These are phyloP conservation scores for Rhizophagus clarus DNA, from an alignment of 192 early-diverging fungal genomes.

Conservation along the genomic window DNA sequence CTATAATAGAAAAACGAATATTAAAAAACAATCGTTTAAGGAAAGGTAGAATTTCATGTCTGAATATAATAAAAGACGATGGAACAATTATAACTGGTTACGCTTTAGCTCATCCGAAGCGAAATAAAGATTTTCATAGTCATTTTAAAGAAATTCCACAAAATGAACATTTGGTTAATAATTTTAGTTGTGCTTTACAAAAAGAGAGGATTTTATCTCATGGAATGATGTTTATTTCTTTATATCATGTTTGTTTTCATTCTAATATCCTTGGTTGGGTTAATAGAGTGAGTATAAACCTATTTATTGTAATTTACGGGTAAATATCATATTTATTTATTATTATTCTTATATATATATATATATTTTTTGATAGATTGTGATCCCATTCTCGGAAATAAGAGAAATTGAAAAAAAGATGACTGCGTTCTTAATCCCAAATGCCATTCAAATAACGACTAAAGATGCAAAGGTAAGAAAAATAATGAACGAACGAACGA, in stretches of 20 bases:
- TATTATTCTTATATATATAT: no score
- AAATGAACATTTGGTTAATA: conserved; percentile 46
- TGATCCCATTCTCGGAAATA: conserved; percentile 78
- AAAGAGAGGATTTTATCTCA: conserved; percentile 74
- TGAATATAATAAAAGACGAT: background rate
- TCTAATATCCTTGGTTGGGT: conserved; percentile 92
- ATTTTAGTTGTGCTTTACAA: conserved; percentile 85
- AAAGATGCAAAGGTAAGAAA: conserved; percentile 59
- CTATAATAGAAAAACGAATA: background rate
- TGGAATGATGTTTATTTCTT: conserved; percentile 81
- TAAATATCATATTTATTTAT: no score
- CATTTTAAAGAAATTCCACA: conserved; percentile 46
- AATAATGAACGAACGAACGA: background rate
- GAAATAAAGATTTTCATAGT: conserved; percentile 44
- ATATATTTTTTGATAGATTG: conserved; percentile 42
- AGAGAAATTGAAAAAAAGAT: conserved; percentile 83
- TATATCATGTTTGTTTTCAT: conserved; percentile 81
- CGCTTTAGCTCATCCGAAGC: conserved; percentile 31
- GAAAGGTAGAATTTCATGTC: background rate
- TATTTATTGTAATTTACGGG: background rate
- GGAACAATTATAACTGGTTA: background rate
- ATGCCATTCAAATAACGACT: conserved; percentile 85
- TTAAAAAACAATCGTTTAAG: background rate
- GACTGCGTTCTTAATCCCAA: conserved; percentile 85
- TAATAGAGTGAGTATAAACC: conserved; percentile 55